These are phyloP conservation scores for Astrothelium subdiscretum DNA, from an alignment of 495 filamentous ascomycete species.

Conservation along the genomic window DNA sequence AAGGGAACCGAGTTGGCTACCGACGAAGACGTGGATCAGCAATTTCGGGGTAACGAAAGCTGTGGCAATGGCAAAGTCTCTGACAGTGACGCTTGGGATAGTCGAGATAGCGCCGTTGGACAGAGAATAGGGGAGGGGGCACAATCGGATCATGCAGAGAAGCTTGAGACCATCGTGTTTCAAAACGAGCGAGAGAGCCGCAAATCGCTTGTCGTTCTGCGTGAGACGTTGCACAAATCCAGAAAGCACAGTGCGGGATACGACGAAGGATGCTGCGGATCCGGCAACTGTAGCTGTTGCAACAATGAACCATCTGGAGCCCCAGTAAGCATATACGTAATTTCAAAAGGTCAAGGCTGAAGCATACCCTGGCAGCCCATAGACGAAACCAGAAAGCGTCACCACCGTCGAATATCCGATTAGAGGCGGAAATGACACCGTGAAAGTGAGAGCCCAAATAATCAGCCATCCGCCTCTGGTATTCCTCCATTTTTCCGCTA, in stretches of 20 bases:
- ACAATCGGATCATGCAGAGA: slow-evolving; percentile 84
- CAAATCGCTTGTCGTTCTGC: slow-evolving; percentile 67
- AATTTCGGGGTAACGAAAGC: slow-evolving; percentile 69
- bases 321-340: slow-evolving; percentile 6
- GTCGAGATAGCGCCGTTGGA: slow-evolving; percentile 91
- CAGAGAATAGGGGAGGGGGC: slow-evolving; percentile 86
- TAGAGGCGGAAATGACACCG: slow-evolving; percentile 76
- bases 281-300: slow-evolving; percentile 68
- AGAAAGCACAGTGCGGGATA: slow-evolving; percentile 65
- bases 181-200: slow-evolving; percentile 54
- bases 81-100: slow-evolving; percentile 71
- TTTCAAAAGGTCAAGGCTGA: neutral
- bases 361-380: slow-evolving; percentile 68
- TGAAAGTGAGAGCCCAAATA: slow-evolving; percentile 65
- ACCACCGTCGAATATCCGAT: slow-evolving; percentile 82
- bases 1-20: slow-evolving; percentile 60
- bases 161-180: slow-evolving; percentile 80
- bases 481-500: slow-evolving; percentile 61
- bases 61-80: slow-evolving; percentile 70
- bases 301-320: slow-evolving; percentile 63
- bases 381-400: slow-evolving; percentile 88
- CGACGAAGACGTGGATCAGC: slow-evolving; percentile 87
- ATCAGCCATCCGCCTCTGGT: slow-evolving; percentile 62
- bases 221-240: slow-evolving; percentile 69
- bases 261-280: slow-evolving; percentile 63